Evolutionary conservation across 805 yeast species (phyloP).

Genomic region (Sungouiella thailandica): DNA sequence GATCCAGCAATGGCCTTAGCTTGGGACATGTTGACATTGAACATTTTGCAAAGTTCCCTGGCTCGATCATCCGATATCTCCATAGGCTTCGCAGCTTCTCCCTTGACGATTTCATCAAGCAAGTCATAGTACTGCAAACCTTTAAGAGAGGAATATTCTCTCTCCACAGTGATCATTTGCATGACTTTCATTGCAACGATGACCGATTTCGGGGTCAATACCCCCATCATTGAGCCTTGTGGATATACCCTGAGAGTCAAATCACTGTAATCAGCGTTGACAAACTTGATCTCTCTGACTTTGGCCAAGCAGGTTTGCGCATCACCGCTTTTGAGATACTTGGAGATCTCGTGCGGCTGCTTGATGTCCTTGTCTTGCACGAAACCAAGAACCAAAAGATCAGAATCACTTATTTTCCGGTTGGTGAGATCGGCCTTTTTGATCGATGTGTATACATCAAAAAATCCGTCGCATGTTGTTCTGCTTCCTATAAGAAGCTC

Average conservation of each 20-base stretch:
- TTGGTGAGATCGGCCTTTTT: slow-evolving; percentile 48
- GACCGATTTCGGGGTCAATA: slow-evolving; percentile 58
- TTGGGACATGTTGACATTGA: slow-evolving; percentile 79
- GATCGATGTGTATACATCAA: slow-evolving; percentile 77
- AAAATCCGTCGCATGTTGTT: slow-evolving; percentile 78
- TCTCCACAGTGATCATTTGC: slow-evolving; percentile 87
- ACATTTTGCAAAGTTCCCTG: slow-evolving; percentile 42
- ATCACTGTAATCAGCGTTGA: slow-evolving; percentile 65
- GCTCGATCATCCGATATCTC: slow-evolving; percentile 30
- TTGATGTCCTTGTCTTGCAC: slow-evolving; percentile 17
- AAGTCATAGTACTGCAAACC: slow-evolving; percentile 83
- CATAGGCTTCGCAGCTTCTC: slow-evolving; percentile 49
- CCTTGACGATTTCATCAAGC: slow-evolving; percentile 58
- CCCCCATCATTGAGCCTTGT: slow-evolving; percentile 45
- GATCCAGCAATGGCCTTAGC: slow-evolving; percentile 84
- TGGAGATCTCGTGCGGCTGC: slow-evolving; percentile 16
- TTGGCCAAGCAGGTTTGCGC: slow-evolving; percentile 72
- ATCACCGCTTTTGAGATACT: slow-evolving; percentile 24
- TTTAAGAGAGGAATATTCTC: slow-evolving; percentile 81
- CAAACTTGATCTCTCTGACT: slow-evolving; percentile 64
- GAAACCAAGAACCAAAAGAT: slow-evolving; percentile 58
- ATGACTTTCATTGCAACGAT: slow-evolving; percentile 69
- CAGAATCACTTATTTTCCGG: slow-evolving; percentile 64
- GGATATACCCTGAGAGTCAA: slow-evolving; percentile 66
- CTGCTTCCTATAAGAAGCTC: slow-evolving; percentile 70